phyloP scores from a whole-genome alignment of 2,329 filamentous ascomycete genomes.

The Rosellinia necatrix region DNA sequence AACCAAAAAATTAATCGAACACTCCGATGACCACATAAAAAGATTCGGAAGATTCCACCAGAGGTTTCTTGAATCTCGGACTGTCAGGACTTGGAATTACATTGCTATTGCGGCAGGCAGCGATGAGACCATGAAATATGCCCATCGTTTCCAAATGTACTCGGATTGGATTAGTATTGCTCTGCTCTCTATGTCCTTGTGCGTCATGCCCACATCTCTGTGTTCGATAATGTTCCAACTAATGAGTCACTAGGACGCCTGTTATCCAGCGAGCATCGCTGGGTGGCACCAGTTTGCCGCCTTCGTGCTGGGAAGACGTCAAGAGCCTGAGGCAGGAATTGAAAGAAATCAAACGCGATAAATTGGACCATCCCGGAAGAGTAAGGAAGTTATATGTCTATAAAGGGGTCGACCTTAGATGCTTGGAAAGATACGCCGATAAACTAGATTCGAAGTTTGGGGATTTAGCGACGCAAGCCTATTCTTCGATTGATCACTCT shows the following conservation, averaged over 20 bases:
- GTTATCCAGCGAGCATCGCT: neutral
- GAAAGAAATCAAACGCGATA: neutral
- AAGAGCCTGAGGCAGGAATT: neutral
- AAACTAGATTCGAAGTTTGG: slow-evolving; percentile 1
- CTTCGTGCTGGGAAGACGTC: neutral
- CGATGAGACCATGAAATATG: slow-evolving; percentile 4
- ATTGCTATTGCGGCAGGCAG: slow-evolving; percentile 3
- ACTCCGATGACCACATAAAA: neutral
- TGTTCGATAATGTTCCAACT: neutral
- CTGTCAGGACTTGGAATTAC: slow-evolving; percentile 4
- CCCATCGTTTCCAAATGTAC: slow-evolving; percentile 5
- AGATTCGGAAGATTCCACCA: slow-evolving; percentile 4
- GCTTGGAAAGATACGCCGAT: slow-evolving; percentile 3
- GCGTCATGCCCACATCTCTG: neutral
- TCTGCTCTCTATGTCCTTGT: slow-evolving; percentile 7
- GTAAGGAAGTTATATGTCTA: slow-evolving; percentile 1
- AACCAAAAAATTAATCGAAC: slow-evolving; percentile 7
- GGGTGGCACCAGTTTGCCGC: neutral
- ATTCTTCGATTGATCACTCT: neutral
- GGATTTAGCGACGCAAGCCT: neutral
- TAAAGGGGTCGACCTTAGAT: slow-evolving; percentile 5
- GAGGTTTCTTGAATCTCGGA: neutral
- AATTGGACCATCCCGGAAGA: slow-evolving; percentile 7
- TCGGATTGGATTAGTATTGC: slow-evolving; percentile 15
- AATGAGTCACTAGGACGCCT: slow-evolving; percentile 7